These are phyloP conservation scores for Penicillium daleae DNA, from an alignment of 495 filamentous ascomycete species.

Conservation along the genomic window DNA sequence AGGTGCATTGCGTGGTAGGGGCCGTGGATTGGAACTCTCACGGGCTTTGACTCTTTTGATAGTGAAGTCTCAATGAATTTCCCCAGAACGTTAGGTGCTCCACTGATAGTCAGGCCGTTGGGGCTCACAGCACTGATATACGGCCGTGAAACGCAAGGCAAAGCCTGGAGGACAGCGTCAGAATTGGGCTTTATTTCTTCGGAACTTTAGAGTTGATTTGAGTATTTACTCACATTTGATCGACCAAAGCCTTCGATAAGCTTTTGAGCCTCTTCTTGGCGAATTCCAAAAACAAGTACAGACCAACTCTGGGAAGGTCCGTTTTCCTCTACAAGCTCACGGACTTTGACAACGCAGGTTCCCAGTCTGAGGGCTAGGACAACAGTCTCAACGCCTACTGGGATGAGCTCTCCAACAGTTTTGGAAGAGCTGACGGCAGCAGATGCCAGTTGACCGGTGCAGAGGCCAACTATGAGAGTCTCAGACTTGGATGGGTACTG, in stretches of 20 bases:
- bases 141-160: slow-evolving; percentile 62
- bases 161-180: slow-evolving; percentile 43
- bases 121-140: slow-evolving; percentile 77
- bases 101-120: slow-evolving; percentile 75
- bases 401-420: slow-evolving; percentile 69
- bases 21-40: slow-evolving; percentile 72
- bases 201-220: slow-evolving; percentile 41
- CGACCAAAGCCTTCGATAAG: slow-evolving; percentile 31
- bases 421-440: slow-evolving; percentile 69
- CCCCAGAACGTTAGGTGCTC: slow-evolving; percentile 67
- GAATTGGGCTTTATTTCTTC: slow-evolving; percentile 26
- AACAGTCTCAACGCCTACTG: slow-evolving; percentile 69
- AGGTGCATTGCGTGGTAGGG: slow-evolving; percentile 83
- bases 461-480: slow-evolving; percentile 57
- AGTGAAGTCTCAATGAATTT: slow-evolving; percentile 57
- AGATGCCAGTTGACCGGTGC: slow-evolving; percentile 74
- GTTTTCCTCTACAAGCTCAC: slow-evolving; percentile 38
- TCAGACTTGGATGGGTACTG: slow-evolving; percentile 49
- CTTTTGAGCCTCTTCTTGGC: slow-evolving; percentile 30
- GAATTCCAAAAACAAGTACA: slow-evolving; percentile 43
- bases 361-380: slow-evolving; percentile 75
- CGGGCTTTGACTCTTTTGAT: slow-evolving; percentile 58
- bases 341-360: slow-evolving; percentile 53
- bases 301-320: slow-evolving; percentile 42
- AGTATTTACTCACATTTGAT: slow-evolving; percentile 51